phyloP scores from a whole-genome alignment of 1,284 basidiomycete genomes.

The Trichosporon inkin region DNA sequence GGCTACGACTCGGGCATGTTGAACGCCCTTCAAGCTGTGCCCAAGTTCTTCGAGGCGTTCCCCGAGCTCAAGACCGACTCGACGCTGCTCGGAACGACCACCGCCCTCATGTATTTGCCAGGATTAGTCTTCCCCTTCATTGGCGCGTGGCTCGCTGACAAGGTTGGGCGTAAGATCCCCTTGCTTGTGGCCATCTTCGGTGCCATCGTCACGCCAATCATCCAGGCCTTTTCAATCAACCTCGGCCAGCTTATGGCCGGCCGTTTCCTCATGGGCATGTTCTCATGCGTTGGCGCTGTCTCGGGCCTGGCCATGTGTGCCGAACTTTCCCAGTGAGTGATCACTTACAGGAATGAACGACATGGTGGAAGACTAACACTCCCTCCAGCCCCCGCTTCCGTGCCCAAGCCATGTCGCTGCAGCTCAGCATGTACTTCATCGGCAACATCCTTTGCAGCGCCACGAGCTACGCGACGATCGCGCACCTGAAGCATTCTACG shows the following conservation, averaged over 20 bases:
- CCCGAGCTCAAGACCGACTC: slow-evolving; percentile 7
- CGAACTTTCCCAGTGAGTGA: slow-evolving; percentile 12
- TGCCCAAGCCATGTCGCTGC: slow-evolving; percentile 16
- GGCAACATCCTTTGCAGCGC: slow-evolving; percentile 12
- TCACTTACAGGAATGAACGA: too few relatives aligned
- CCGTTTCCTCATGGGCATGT: slow-evolving; percentile 14
- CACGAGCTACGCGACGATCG: slow-evolving; percentile 10
- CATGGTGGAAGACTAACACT: background rate
- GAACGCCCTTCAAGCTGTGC: slow-evolving; percentile 9
- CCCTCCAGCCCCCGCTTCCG: slow-evolving; percentile 8
- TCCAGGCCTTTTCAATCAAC: slow-evolving; percentile 8
- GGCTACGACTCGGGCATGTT: slow-evolving; percentile 14
- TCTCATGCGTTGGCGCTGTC: slow-evolving; percentile 9
- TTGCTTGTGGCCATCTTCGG: slow-evolving; percentile 13
- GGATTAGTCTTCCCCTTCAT: slow-evolving; percentile 3
- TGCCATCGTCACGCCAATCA: slow-evolving; percentile 13
- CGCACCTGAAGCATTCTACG: background rate
- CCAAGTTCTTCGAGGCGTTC: slow-evolving; percentile 3
- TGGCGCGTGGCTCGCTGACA: slow-evolving; percentile 12
- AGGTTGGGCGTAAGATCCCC: slow-evolving; percentile 15
- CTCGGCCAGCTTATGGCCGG: slow-evolving; percentile 12
- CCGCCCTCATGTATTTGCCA: slow-evolving; percentile 13
- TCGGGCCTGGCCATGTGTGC: slow-evolving; percentile 15
- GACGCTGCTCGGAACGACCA: slow-evolving; percentile 10
- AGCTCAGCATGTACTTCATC: slow-evolving; percentile 14